A percentile compares a stretch with the other conserved stretches of the same genome.
Conservation (phyloP, 2,329 filamentous ascomycete genomes). For the Mycosphaerelloides madeirae region DNA sequence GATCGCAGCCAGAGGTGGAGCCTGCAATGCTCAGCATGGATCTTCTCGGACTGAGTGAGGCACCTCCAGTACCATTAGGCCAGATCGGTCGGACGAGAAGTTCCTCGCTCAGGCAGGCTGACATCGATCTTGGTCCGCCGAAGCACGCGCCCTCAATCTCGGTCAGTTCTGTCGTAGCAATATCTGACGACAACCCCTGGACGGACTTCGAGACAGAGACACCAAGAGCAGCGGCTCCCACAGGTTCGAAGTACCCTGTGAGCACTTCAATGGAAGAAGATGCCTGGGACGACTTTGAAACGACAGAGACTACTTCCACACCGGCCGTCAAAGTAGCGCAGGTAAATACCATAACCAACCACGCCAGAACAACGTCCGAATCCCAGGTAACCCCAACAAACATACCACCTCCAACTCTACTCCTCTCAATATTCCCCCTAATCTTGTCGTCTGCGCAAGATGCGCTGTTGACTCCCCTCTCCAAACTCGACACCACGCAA, state of each 20-base stretch:
- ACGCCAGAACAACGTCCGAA: conserved; percentile 1
- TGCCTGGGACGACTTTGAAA: conserved; percentile 44
- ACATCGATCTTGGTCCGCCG: conserved; percentile 2
- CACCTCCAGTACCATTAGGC: conserved; percentile 1
- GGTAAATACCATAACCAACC: neutral
- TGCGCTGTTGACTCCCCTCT: conserved; percentile 61
- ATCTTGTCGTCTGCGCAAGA: conserved; percentile 63
- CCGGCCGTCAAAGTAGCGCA: neutral
- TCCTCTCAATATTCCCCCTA: conserved; percentile 70
- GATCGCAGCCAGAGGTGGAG: neutral
- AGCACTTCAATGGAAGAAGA: conserved; percentile 24
- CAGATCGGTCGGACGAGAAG: conserved; percentile 8
- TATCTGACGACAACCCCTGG: conserved; percentile 8
- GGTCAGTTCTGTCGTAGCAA: neutral
- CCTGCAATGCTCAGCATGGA: conserved; percentile 21
- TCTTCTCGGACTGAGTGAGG: conserved; percentile 27
- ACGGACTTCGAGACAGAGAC: conserved; percentile 5
- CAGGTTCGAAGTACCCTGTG: neutral
- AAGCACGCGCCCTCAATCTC: conserved; percentile 2
- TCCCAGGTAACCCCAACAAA: conserved; percentile 64
- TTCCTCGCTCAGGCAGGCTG: conserved; percentile 1
- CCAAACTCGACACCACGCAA: conserved; percentile 43
- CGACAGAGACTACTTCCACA: conserved; percentile 10
- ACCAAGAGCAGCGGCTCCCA: neutral
- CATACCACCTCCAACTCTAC: conserved; percentile 78